Conservation (phyloP, 148 eudicot genomes). For the Polygonum aviculare region DNA sequence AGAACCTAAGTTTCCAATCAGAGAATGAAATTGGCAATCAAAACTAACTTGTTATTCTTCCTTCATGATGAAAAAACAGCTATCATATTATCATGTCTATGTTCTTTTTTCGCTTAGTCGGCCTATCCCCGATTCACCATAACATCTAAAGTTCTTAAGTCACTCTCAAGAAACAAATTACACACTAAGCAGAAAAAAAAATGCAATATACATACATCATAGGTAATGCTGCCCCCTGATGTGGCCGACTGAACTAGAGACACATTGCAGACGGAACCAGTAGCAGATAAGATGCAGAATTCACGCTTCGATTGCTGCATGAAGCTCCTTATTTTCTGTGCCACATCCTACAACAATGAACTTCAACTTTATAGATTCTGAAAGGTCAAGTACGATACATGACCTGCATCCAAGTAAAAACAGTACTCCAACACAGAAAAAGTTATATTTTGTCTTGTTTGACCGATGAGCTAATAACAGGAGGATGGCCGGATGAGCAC, state of each 20-base stretch:
- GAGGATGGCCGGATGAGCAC: neutral
- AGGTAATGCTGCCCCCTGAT: constrained; percentile 65
- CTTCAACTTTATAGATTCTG: neutral
- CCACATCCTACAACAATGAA: constrained; percentile 43
- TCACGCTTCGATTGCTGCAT: constrained; percentile 69
- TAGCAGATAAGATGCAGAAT: constrained; percentile 75
- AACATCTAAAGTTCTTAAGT: neutral
- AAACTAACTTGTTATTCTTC: neutral
- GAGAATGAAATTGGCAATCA: neutral
- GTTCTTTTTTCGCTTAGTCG: neutral
- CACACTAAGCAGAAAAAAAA: neutral
- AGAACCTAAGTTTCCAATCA: neutral
- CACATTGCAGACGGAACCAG: constrained; percentile 64
- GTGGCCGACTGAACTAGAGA: constrained; percentile 68
- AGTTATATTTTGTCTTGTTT: neutral
- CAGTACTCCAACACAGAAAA: neutral
- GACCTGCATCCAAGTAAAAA: neutral
- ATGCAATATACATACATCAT: constrained; percentile 41
- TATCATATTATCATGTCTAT: neutral
- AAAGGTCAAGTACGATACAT: neutral
- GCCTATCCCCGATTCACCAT: neutral
- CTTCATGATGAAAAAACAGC: neutral
- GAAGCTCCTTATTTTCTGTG: constrained; percentile 64
- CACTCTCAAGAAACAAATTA: neutral
- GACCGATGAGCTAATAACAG: neutral